phyloP scores from a whole-genome alignment of 352 stramenopile genomes.

The Phytophthora sp. region DNA sequence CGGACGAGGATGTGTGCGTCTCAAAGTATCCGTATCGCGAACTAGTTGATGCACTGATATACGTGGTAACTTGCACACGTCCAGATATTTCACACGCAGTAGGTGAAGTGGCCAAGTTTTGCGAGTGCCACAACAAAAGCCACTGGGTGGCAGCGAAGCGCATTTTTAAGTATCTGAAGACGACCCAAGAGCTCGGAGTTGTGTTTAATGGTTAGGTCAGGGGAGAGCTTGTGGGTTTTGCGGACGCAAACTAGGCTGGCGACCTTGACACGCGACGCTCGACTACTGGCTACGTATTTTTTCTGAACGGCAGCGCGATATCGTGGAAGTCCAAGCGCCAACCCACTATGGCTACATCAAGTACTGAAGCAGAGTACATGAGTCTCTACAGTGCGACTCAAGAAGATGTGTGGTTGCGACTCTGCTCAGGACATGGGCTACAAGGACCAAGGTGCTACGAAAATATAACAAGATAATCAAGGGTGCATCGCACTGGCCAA shows the following conservation, averaged over 20 bases:
- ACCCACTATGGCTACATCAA: background rate
- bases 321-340: background rate
- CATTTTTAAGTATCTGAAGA: background rate
- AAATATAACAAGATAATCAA: background rate
- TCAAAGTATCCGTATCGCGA: too few relatives aligned
- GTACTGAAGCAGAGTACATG: too few relatives aligned
- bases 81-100: background rate
- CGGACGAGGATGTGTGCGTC: background rate
- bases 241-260: background rate
- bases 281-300: background rate
- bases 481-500: background rate
- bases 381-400: background rate
- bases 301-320: background rate
- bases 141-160: background rate
- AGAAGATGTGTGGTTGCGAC: background rate
- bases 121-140: background rate
- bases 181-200: background rate
- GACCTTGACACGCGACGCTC: background rate
- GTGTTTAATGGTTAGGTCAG: background rate
- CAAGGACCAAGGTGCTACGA: background rate
- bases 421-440: background rate
- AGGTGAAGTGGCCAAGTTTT: slow-evolving; percentile 3
- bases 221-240: background rate
- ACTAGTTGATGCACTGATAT: background rate
- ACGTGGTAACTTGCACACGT: background rate